A percentile compares a stretch with the other conserved stretches of the same genome.
phyloP scores from a whole-genome alignment of 192 early-diverging fungal species.

The Spizellomyces sp. region DNA sequence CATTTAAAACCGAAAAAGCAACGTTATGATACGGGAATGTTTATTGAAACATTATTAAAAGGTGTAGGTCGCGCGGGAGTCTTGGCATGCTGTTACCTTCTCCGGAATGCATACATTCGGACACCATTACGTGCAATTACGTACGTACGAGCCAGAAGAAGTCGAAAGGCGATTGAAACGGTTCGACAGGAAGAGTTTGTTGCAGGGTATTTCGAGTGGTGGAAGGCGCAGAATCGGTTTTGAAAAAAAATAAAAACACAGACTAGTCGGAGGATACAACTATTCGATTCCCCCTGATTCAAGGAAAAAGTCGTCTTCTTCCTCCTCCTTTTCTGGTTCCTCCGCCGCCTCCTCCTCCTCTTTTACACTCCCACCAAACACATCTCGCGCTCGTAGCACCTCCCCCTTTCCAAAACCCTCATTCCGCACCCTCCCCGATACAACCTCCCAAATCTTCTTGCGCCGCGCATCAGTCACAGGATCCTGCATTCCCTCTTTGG shows the following conservation, averaged over 20 bases:
- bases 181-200: not conserved
- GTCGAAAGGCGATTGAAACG: conserved; percentile 1
- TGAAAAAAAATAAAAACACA: no score
- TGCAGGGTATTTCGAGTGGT: not conserved
- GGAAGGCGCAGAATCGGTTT: not conserved
- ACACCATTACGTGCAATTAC: not conserved
- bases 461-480: conserved; percentile 13
- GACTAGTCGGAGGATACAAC: no score
- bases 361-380: conserved; percentile 4
- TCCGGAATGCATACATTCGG: not conserved
- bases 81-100: not conserved
- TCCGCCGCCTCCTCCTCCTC: conserved; percentile 1
- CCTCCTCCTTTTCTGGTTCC: conserved; percentile 8
- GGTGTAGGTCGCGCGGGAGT: not conserved
- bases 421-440: not conserved
- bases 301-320: conserved; percentile 36
- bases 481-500: not conserved
- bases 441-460: conserved; percentile 24
- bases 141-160: not conserved
- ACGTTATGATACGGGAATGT: no score
- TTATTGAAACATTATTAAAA: no score
- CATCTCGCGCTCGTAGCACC: conserved; percentile 24
- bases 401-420: conserved; percentile 6
- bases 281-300: not conserved
- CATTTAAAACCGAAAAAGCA: no score